Base-by-base conservation (phyloP, 768 basidiomycete species). In the Suillus lakei region DNA sequence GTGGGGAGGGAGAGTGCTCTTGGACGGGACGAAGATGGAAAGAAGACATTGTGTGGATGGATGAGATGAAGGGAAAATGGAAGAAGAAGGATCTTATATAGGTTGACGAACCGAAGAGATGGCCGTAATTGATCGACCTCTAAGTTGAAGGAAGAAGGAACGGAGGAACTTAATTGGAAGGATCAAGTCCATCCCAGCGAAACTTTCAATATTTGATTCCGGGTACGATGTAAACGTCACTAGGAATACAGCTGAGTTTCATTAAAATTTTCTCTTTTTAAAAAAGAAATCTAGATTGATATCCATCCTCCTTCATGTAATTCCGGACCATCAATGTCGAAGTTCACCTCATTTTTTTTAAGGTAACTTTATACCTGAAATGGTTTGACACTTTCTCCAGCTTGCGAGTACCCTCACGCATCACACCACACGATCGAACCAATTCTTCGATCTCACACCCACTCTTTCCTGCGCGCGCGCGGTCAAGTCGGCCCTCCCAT, bases 21-120 rank as follows among this genome's bases (percentile, higher is more conserved):
- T 81, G 71, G 65, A 89, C 84, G 41, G 88, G 88, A 63, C 88
- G 86, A 50, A 88, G 85, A 71, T 84, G 84, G 78, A 83, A 88
- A 76, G 61, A 63, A 61, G 77, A 70, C 76, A 77, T 76, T 59
- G 65, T 48, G 58, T 56, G 67, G 63, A 68, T 65, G 43, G 48
- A 43, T 56, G 69, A 48, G 54, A 62, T 63, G 66, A 44, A 62
- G 48, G 54, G 51, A 61, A 61, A 64, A 54, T 61, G 41, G 50
- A 65, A 51, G 54, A 64, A 65, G 67, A 67, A 61, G 63, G 64
- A 46, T 41, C 26, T 59, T 59, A 76, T 75, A 74, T 66, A 68
- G 12, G 34, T 43, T 44, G 41, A 41, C 50, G 67, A 67, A 50
- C 64, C 66, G 66, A 46, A 62, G 61, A 69, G 34, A 59, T 70